These are phyloP conservation scores for Colletotrichum sp. DNA, from an alignment of 2,329 filamentous ascomycete genomes.

Conservation along the genomic window DNA sequence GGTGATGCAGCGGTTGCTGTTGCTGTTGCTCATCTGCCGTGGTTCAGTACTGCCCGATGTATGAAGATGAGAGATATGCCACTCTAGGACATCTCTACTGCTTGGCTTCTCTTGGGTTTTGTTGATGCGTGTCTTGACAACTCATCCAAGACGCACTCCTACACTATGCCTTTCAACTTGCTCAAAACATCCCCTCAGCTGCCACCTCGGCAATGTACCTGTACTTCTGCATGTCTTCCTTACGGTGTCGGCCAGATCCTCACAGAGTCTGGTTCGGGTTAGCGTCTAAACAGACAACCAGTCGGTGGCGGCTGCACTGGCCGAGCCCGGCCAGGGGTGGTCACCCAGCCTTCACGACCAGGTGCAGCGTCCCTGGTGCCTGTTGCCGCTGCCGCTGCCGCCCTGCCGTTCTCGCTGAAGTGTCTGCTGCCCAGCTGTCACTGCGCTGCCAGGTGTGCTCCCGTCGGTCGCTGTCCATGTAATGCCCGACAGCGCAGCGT, in stretches of 20 bases:
- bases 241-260: not conserved
- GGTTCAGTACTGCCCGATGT: not conserved
- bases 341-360: not conserved
- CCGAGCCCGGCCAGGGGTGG: not conserved
- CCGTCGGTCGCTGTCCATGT: not conserved
- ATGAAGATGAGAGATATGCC: not conserved
- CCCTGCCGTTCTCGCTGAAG: not conserved
- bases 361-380: conserved; percentile 5
- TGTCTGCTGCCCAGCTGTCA: not conserved
- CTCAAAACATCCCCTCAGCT: not conserved
- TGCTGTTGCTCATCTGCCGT: not conserved
- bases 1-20: not conserved
- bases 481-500: not conserved
- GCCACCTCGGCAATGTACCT: not conserved
- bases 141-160: not conserved
- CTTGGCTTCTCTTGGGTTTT: not conserved
- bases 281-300: not conserved
- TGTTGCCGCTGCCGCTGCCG: conserved; percentile 3
- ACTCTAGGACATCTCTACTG: fast-evolving
- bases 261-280: not conserved
- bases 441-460: not conserved
- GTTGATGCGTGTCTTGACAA: not conserved
- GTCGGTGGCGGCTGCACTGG: not conserved
- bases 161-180: not conserved
- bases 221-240: not conserved